These are phyloP conservation scores for Saprolegnia diclina DNA, from an alignment of 352 stramenopile species.

Conservation along the genomic window DNA sequence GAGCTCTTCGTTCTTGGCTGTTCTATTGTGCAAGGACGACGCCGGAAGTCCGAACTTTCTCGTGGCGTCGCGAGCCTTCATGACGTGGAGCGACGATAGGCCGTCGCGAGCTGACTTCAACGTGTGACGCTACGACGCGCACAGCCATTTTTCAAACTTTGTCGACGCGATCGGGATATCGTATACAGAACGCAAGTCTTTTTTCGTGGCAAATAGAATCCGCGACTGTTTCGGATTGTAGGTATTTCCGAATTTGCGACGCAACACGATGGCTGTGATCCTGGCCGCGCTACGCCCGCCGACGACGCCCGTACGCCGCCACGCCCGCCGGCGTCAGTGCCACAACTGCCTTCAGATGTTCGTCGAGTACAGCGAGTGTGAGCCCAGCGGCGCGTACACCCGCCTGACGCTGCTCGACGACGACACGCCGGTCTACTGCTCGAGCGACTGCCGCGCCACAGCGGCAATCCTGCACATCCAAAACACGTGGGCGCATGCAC, in stretches of 20 bases:
- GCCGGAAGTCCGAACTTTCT: no score
- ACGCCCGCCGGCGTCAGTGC: background rate
- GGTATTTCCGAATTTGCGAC: no score
- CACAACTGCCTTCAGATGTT: slow-evolving; percentile 2
- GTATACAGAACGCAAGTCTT: no score
- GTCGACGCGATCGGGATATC: no score
- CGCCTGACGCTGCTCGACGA: background rate
- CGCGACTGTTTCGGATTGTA: background rate
- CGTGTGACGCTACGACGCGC: background rate
- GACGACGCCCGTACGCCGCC: background rate
- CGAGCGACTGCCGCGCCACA: slow-evolving; percentile 1
- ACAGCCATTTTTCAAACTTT: no score
- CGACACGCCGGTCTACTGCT: slow-evolving; percentile 7
- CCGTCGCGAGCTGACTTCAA: background rate
- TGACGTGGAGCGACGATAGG: background rate
- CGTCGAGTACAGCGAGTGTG: background rate
- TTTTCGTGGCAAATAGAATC: no score
- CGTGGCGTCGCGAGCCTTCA: background rate
- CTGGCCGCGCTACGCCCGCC: no score
- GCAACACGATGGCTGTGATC: no score
- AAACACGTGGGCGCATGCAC: background rate
- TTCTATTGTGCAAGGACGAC: no score
- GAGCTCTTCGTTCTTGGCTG: no score
- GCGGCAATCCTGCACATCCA: slow-evolving; percentile 3
- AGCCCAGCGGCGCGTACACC: background rate